phyloP scores from a whole-genome alignment of 1,139 yeast genomes.

The Hansenula sp. region DNA sequence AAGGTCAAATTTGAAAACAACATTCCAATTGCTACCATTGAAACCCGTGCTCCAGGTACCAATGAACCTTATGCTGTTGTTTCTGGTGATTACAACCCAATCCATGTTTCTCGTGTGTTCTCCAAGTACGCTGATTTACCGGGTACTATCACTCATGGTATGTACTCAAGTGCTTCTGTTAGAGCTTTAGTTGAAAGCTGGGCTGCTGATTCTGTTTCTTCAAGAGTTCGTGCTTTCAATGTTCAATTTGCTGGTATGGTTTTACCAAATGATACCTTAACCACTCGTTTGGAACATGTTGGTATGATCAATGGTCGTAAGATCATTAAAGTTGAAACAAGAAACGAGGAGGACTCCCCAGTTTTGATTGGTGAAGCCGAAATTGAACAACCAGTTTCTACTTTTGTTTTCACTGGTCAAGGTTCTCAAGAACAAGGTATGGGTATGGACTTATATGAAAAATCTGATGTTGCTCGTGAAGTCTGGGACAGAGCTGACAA shows the following conservation, averaged over 20 bases:
- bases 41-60: conserved; percentile 52
- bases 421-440: conserved; percentile 99
- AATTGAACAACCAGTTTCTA: conserved; percentile 95
- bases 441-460: conserved; percentile 98
- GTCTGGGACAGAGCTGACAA: conserved; percentile 98
- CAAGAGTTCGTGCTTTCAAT: conserved; percentile 92
- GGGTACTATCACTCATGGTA: conserved; percentile 98
- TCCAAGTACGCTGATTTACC: conserved; percentile 91
- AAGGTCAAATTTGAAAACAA: conserved; percentile 87
- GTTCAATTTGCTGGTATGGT: conserved; percentile 96
- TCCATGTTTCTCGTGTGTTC: conserved; percentile 94
- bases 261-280: conserved; percentile 86
- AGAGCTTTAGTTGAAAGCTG: conserved; percentile 95
- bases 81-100: conserved; percentile 98
- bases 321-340: conserved; percentile 88
- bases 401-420: conserved; percentile 98
- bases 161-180: conserved; percentile 96
- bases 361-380: conserved; percentile 96
- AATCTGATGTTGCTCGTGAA: conserved; percentile 86
- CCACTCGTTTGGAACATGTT: conserved; percentile 87
- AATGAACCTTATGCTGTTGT: conserved; percentile 97
- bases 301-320: conserved; percentile 99
- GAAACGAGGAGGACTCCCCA: conserved; percentile 72
- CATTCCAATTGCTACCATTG: conserved; percentile 73
- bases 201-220: conserved; percentile 97